Conservation (phyloP, 1,284 basidiomycete genomes). For the Afroboletus lepidellus region DNA sequence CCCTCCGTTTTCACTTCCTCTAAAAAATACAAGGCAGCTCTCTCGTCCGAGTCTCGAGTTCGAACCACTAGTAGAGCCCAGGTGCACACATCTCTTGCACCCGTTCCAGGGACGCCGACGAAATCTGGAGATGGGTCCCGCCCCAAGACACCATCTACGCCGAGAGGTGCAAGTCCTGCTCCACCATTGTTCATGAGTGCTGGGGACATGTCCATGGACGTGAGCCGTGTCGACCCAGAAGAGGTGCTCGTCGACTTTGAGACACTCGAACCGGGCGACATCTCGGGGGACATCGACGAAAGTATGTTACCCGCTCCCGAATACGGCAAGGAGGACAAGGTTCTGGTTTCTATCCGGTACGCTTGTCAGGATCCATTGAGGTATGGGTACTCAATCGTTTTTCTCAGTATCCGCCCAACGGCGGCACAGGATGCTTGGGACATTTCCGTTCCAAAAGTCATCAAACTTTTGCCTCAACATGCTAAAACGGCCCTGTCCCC, state of each 20-base stretch:
- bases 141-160: slow-evolving; percentile 55
- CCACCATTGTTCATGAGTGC: slow-evolving; percentile 45
- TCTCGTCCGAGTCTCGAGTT: slow-evolving; percentile 58
- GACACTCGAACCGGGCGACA: slow-evolving; percentile 64
- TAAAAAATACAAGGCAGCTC: slow-evolving; percentile 66
- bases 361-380: slow-evolving; percentile 13
- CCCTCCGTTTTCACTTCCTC: slow-evolving; percentile 48
- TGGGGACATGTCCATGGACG: slow-evolving; percentile 64
- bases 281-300: slow-evolving; percentile 66
- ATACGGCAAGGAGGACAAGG: slow-evolving; percentile 75
- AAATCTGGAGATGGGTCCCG: slow-evolving; percentile 40
- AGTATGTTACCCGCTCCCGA: slow-evolving; percentile 43
- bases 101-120: slow-evolving; percentile 55
- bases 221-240: slow-evolving; percentile 74
- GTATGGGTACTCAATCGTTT: neutral
- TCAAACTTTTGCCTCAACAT: slow-evolving; percentile 60
- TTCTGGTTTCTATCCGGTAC: slow-evolving; percentile 84
- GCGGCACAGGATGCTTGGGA: slow-evolving; percentile 58
- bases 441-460: slow-evolving; percentile 40
- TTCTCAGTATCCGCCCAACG: slow-evolving; percentile 66
- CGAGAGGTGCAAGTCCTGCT: slow-evolving; percentile 45
- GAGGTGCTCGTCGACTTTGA: slow-evolving; percentile 71
- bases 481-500: slow-evolving; percentile 46
- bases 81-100: slow-evolving; percentile 40
- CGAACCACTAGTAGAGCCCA: slow-evolving; percentile 38